phyloP scores from a whole-genome alignment of 345 rosid species.

The Firmiana major region DNA sequence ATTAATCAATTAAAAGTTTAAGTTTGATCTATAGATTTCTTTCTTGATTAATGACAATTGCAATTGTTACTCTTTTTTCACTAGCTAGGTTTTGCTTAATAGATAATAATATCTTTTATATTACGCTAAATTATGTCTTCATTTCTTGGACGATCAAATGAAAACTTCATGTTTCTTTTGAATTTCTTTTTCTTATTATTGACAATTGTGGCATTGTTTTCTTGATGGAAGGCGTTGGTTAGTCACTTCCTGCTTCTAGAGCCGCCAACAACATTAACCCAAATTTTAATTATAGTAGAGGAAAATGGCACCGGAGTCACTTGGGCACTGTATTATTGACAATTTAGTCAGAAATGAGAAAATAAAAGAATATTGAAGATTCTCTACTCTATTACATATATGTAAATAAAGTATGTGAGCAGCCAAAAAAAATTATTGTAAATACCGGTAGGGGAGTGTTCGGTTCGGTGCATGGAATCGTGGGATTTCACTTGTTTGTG shows the following conservation, averaged over 20 bases:
- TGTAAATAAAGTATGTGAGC: neutral
- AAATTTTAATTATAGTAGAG: too few relatives aligned
- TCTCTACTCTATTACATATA: too few relatives aligned
- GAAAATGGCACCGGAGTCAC: neutral
- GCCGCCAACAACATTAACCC: too few relatives aligned
- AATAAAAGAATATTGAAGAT: neutral
- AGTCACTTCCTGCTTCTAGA: neutral
- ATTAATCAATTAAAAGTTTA: neutral
- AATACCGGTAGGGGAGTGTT: neutral
- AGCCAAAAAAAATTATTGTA: neutral
- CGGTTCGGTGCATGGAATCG: neutral
- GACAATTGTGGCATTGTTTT: neutral
- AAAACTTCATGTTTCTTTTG: neutral
- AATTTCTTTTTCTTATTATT: neutral
- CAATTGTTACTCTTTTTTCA: neutral
- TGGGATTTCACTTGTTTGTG: neutral
- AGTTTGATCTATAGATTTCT: neutral
- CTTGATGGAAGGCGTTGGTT: neutral
- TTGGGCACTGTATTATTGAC: neutral
- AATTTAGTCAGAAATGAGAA: neutral
- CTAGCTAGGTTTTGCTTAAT: too few relatives aligned
- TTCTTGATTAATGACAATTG: neutral
- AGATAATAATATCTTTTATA: neutral
- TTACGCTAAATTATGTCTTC: neutral
- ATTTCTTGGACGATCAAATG: neutral